A percentile compares a stretch with the other conserved stretches of the same genome.
phyloP scores from a whole-genome alignment of 495 filamentous ascomycete genomes.

The Hypoxylon lenormandii region DNA sequence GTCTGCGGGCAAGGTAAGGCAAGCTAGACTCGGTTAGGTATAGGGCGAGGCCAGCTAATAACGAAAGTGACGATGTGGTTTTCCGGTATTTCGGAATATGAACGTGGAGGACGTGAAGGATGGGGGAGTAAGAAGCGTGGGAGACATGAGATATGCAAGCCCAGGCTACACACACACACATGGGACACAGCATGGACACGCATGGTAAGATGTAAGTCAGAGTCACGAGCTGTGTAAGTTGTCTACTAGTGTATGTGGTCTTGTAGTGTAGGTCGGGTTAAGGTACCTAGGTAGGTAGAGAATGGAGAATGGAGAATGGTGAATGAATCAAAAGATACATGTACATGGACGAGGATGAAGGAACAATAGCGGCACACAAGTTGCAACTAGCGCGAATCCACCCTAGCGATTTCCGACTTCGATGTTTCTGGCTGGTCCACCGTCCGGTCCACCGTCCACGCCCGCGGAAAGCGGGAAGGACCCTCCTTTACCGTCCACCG shows the following conservation, averaged over 20 bases:
- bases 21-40: conserved; percentile 36
- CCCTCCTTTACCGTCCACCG: conserved; percentile 43
- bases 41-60: conserved; percentile 33
- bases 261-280: neutral
- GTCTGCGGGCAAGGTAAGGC: conserved; percentile 5
- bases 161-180: conserved; percentile 15
- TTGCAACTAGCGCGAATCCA: conserved; percentile 40
- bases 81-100: neutral
- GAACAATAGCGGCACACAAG: conserved; percentile 41
- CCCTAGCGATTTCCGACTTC: conserved; percentile 15
- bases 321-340: too few relatives aligned
- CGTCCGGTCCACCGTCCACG: conserved; percentile 21
- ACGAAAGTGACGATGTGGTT: conserved; percentile 18
- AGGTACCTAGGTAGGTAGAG: too few relatives aligned
- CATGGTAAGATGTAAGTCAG: conserved; percentile 25
- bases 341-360: conserved; percentile 3
- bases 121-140: neutral
- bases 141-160: conserved; percentile 11
- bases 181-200: neutral
- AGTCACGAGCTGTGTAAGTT: neutral
- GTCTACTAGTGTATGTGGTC: neutral
- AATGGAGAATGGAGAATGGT: too few relatives aligned
- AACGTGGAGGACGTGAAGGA: neutral
- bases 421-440: conserved; percentile 30
- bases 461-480: conserved; percentile 49